These are phyloP conservation scores for Bolboschoenus planiculmis DNA, from an alignment of 176 grass and related monocot species.

Conservation along the genomic window DNA sequence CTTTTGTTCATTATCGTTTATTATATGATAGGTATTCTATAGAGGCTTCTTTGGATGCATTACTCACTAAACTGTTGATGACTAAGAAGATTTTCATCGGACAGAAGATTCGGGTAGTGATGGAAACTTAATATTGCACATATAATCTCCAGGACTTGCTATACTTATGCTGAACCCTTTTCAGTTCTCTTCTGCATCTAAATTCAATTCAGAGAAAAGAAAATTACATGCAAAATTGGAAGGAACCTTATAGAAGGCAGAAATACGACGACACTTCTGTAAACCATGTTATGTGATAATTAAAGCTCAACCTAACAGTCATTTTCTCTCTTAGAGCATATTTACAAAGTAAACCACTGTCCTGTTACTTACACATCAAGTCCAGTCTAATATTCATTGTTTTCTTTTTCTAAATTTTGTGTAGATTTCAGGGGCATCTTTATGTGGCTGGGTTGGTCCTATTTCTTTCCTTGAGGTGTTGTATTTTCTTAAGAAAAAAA, in stretches of 20 bases:
- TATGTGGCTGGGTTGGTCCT: conserved; percentile 81
- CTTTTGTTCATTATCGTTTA: neutral
- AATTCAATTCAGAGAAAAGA: neutral
- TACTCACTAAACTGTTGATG: conserved; percentile 56
- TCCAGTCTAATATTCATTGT: conserved; percentile 1
- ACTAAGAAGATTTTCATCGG: conserved; percentile 82
- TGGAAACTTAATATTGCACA: neutral
- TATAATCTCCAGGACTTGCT: neutral
- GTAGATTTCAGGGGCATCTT: conserved; percentile 79
- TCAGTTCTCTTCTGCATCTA: neutral
- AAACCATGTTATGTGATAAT: neutral
- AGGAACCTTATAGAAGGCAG: neutral
- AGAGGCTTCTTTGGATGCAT: conserved; percentile 53
- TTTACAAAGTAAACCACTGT: neutral
- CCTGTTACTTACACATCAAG: neutral
- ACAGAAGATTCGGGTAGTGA: conserved; percentile 87
- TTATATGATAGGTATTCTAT: conserved; percentile 63
- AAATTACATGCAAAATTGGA: neutral
- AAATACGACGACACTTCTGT: neutral
- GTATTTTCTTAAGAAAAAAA: neutral
- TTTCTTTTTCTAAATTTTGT: conserved; percentile 19
- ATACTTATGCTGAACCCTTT: neutral
- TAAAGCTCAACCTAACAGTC: neutral
- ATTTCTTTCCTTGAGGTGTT: conserved; percentile 76
- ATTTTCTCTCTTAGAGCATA: conserved; percentile 24